phyloP scores from a whole-genome alignment of 495 filamentous ascomycete genomes.

The Rhizodiscina lignyota region DNA sequence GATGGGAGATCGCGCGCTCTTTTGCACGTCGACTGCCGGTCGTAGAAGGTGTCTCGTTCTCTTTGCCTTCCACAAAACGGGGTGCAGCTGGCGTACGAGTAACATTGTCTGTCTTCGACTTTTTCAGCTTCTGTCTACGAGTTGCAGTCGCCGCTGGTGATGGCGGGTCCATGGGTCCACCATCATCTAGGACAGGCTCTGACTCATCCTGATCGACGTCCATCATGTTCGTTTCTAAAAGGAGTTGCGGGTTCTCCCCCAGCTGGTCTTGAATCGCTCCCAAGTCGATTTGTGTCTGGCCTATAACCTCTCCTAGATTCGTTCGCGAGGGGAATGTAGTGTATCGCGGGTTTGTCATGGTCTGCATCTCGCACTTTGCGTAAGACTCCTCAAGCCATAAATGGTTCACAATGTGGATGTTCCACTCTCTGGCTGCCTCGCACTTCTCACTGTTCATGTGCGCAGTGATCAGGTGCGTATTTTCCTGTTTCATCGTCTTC shows the following conservation, averaged over 20 bases:
- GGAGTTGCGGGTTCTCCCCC: neutral
- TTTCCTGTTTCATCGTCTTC: constrained; percentile 81
- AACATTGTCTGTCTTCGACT: too few relatives aligned
- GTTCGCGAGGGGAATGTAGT: constrained; percentile 71
- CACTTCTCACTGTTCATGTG: constrained; percentile 80
- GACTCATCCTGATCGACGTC: neutral
- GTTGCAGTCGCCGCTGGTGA: constrained; percentile 30
- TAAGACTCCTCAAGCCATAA: constrained; percentile 98
- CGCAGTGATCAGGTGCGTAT: constrained; percentile 90
- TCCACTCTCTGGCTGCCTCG: constrained; percentile 81
- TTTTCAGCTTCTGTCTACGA: too few relatives aligned
- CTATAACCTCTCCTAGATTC: constrained; percentile 83
- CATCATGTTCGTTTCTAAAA: neutral
- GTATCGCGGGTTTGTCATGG: constrained; percentile 51
- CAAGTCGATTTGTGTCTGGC: constrained; percentile 57
- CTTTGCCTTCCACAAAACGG: constrained; percentile 45
- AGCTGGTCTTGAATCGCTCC: constrained; percentile 33
- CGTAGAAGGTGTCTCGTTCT: constrained; percentile 70
- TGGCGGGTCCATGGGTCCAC: neutral
- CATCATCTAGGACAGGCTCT: neutral
- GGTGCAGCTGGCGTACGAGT: too few relatives aligned
- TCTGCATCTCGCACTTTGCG: constrained; percentile 60
- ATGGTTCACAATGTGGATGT: constrained; percentile 78
- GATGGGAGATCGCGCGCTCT: constrained; percentile 53
- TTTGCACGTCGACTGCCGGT: constrained; percentile 77